Conservation (phyloP, 139 green algal species). For the Micractinium sp. region DNA sequence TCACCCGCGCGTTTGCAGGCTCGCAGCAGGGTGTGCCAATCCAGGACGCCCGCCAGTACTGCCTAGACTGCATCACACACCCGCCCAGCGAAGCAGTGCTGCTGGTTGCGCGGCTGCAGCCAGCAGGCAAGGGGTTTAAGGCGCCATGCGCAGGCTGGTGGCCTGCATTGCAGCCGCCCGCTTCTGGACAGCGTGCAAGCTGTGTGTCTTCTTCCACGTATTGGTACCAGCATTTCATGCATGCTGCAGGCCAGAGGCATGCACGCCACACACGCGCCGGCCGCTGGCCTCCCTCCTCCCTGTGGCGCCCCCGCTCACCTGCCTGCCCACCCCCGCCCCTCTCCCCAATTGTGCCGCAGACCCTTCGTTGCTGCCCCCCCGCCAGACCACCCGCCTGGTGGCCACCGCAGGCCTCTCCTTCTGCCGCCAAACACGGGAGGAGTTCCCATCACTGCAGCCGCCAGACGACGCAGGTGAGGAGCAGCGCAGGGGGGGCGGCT, state of each 20-base stretch:
- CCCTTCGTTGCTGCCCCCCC: not conserved
- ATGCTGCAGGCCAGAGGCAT: not conserved
- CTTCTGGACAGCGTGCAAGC: not conserved
- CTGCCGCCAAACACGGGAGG: not conserved
- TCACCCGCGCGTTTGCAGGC: constrained; percentile 26
- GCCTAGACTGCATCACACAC: constrained; percentile 8
- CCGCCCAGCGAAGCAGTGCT: constrained; percentile 8
- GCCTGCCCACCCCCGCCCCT: too few relatives aligned
- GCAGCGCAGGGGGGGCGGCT: not conserved
- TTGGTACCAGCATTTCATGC: not conserved
- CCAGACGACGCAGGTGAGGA: constrained; percentile 13
- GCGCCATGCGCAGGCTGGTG: too few relatives aligned
- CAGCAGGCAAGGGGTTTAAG: not conserved
- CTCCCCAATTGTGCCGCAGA: not conserved
- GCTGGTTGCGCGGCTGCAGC: constrained; percentile 26
- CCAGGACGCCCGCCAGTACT: constrained; percentile 9
- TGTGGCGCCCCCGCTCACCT: not conserved
- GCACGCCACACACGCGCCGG: not conserved
- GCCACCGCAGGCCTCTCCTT: constrained; percentile 38
- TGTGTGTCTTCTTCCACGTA: not conserved
- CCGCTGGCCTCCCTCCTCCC: not conserved
- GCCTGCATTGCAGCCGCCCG: too few relatives aligned
- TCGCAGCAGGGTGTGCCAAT: constrained; percentile 3
- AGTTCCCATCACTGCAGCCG: constrained; percentile 35
- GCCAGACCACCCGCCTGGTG: constrained; percentile 7